Conservation (phyloP, 306 rosid species). For the Crotalaria pallida region DNA sequence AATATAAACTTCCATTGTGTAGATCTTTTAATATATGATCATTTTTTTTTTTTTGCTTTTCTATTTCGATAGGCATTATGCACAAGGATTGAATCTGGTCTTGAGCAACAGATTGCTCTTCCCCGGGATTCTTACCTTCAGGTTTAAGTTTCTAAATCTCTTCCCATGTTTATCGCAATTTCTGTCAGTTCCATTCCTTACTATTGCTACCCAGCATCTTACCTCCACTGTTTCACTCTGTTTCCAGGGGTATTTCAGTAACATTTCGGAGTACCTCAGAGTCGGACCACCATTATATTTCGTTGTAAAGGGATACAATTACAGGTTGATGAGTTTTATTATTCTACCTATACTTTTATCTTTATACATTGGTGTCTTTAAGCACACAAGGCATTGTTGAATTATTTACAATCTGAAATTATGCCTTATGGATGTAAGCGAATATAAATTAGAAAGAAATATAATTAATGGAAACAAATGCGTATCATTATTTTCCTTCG, state of each 20-base stretch:
- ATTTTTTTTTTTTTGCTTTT: conserved; percentile 12
- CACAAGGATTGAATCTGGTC: conserved; percentile 79
- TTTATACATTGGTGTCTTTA: neutral
- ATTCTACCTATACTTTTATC: conserved; percentile 1
- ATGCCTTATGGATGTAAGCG: neutral
- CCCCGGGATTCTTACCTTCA: conserved; percentile 97
- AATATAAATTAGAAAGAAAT: neutral
- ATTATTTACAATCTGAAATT: conserved; percentile 4
- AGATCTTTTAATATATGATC: conserved; percentile 6
- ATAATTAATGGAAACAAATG: neutral
- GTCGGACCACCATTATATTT: conserved; percentile 94
- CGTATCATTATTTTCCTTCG: neutral
- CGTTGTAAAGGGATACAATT: conserved; percentile 85
- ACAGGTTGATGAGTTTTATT: conserved; percentile 58
- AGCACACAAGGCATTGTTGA: neutral
- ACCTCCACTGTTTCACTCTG: neutral
- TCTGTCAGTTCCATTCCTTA: conserved; percentile 14
- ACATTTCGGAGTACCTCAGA: conserved; percentile 77
- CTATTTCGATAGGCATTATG: conserved; percentile 60
- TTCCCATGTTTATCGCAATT: conserved; percentile 8
- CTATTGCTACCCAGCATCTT: neutral
- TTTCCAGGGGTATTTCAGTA: conserved; percentile 74
- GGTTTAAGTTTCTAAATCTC: conserved; percentile 40
- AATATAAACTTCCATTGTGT: neutral
- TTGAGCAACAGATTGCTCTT: conserved; percentile 96